These are phyloP conservation scores for Myrica gale DNA, from an alignment of 306 rosid species.

Conservation along the genomic window DNA sequence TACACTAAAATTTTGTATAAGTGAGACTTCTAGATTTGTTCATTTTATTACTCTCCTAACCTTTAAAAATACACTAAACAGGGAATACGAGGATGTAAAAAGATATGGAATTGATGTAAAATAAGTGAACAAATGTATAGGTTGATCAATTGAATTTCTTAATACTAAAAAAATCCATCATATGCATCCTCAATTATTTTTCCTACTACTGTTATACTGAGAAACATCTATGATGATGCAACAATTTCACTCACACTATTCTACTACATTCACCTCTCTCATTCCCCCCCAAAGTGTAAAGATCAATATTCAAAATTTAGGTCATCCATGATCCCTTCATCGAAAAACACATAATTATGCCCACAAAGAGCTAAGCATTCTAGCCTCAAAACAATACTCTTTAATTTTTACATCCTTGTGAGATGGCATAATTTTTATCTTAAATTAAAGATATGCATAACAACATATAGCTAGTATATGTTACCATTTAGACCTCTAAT, in stretches of 20 bases:
- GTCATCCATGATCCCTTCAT: neutral
- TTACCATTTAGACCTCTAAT: neutral
- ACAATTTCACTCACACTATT: neutral
- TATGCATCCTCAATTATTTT: neutral
- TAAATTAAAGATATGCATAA: neutral
- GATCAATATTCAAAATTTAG: too few relatives aligned
- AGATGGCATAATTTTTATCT: neutral
- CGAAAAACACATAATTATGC: neutral
- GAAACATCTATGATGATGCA: neutral
- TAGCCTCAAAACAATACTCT: neutral
- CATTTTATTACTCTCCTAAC: neutral
- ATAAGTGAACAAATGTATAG: neutral
- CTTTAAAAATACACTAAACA: neutral
- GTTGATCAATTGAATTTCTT: neutral
- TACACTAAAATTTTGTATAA: neutral
- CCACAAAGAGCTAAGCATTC: neutral
- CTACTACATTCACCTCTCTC: neutral
- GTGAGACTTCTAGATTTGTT: neutral
- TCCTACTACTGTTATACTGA: neutral
- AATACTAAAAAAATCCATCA: neutral
- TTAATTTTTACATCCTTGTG: neutral
- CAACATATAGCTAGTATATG: neutral
- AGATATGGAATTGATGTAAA: neutral
- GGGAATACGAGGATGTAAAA: neutral
- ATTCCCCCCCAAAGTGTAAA: neutral